phyloP scores from a whole-genome alignment of 73 alveolate genomes.

The Symbiodinium natans region DNA sequence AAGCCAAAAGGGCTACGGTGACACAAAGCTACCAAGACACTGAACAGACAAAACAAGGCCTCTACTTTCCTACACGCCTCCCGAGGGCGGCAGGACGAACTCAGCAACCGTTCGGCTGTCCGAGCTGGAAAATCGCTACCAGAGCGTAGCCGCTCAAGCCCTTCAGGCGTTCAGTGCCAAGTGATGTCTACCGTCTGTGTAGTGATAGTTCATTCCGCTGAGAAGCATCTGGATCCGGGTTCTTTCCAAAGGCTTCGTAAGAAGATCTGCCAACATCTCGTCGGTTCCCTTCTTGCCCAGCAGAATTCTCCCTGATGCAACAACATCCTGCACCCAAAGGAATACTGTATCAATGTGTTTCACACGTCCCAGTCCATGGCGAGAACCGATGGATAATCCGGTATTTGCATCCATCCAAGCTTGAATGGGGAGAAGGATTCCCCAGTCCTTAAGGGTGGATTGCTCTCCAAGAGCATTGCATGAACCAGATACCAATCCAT shows the following conservation, averaged over 20 bases:
- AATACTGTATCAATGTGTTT: slow-evolving; percentile 42
- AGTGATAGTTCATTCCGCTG: background rate
- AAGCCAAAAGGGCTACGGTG: background rate
- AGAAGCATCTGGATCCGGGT: background rate
- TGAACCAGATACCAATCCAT: background rate
- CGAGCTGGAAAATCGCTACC: background rate
- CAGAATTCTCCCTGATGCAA: background rate
- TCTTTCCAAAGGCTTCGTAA: background rate
- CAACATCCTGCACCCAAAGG: slow-evolving; percentile 13
- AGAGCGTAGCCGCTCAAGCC: slow-evolving; percentile 6
- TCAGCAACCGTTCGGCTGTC: background rate
- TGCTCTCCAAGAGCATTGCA: slow-evolving; percentile 29
- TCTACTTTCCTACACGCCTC: slow-evolving; percentile 7
- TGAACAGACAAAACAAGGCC: background rate
- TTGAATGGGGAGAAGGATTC: background rate
- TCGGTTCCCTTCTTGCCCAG: background rate
- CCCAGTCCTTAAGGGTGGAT: background rate
- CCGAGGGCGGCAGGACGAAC: background rate
- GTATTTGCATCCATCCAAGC: background rate
- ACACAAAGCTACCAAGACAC: background rate
- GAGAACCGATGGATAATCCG: slow-evolving; percentile 25
- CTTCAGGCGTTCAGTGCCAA: background rate
- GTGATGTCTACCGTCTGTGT: background rate
- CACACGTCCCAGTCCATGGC: slow-evolving; percentile 10
- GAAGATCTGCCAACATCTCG: background rate